phyloP scores from a whole-genome alignment of 164 flowering plant genomes.

The Taxillus chinensis region DNA sequence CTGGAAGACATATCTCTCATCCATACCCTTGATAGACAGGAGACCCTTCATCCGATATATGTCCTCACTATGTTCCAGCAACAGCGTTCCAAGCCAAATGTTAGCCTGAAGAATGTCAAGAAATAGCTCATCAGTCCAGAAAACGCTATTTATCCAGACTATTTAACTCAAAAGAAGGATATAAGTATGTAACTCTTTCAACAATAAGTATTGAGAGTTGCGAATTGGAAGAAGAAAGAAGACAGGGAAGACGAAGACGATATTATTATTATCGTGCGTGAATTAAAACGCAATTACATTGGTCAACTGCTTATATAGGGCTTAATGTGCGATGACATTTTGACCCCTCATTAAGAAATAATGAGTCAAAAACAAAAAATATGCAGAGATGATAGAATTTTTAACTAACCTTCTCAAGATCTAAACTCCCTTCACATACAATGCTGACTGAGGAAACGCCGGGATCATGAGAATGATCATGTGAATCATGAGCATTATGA shows the following conservation, averaged over 20 bases:
- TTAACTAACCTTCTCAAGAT: constrained; percentile 76
- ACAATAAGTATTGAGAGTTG: no score
- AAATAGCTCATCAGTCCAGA: constrained; percentile 5
- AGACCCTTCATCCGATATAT: constrained; percentile 98
- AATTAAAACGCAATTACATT: no score
- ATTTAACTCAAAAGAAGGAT: no score
- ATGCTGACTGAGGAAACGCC: constrained; percentile 97
- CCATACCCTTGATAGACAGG: constrained; percentile 81
- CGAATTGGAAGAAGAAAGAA: no score
- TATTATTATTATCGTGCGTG: no score
- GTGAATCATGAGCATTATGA: constrained; percentile 57
- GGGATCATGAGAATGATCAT: constrained; percentile 92
- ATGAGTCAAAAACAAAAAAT: background rate
- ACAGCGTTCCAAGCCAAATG: constrained; percentile 83
- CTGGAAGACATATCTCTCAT: constrained; percentile 95
- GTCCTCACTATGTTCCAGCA: constrained; percentile 83
- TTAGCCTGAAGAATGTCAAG: constrained; percentile 57
- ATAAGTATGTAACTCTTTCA: no score
- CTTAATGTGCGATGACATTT: no score
- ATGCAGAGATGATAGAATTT: background rate
- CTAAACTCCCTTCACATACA: constrained; percentile 93
- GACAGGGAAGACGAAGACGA: no score
- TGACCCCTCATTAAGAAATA: no score
- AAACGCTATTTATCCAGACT: background rate
- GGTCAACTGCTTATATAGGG: no score